phyloP scores from a whole-genome alignment of 106 monocot genomes.

The Acanthochlamys bracteata region DNA sequence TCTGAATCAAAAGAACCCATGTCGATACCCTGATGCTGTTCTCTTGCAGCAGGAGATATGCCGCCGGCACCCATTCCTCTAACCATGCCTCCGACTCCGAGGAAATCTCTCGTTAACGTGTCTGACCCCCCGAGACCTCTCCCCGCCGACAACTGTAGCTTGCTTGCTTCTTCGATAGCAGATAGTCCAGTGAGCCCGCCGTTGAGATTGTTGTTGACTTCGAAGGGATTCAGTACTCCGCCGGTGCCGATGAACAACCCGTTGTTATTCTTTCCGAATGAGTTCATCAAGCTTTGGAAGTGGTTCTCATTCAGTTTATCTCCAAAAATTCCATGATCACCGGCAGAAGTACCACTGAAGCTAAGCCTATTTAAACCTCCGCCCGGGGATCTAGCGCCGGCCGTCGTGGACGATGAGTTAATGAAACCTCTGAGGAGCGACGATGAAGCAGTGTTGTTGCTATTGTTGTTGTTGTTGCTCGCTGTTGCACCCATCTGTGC shows the following conservation, averaged over 20 bases:
- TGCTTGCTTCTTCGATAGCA: not conserved
- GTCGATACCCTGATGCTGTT: constrained; percentile 27
- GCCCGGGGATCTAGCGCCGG: not conserved
- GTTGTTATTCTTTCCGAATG: constrained; percentile 36
- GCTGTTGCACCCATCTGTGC: constrained; percentile 25
- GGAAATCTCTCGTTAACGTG: constrained; percentile 30
- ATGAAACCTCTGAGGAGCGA: constrained; percentile 27
- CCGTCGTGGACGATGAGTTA: not conserved
- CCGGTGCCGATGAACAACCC: constrained; percentile 18
- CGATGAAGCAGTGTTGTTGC: not conserved
- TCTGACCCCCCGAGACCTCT: constrained; percentile 1
- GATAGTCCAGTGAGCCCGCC: constrained; percentile 8
- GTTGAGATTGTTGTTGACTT: not conserved
- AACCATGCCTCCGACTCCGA: constrained; percentile 34
- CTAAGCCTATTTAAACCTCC: not conserved
- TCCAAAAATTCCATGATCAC: not conserved
- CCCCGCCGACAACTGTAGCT: not conserved
- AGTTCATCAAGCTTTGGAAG: constrained; percentile 71
- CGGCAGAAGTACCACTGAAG: not conserved
- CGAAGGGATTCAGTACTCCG: not conserved
- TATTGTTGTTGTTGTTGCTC: constrained; percentile 5
- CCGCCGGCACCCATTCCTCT: constrained; percentile 15
- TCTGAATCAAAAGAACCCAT: constrained; percentile 16
- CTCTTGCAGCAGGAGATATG: constrained; percentile 17
- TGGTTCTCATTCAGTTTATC: constrained; percentile 29